These are phyloP conservation scores for Aspergillus hortae DNA, from an alignment of 2,329 filamentous ascomycete species.

Conservation along the genomic window DNA sequence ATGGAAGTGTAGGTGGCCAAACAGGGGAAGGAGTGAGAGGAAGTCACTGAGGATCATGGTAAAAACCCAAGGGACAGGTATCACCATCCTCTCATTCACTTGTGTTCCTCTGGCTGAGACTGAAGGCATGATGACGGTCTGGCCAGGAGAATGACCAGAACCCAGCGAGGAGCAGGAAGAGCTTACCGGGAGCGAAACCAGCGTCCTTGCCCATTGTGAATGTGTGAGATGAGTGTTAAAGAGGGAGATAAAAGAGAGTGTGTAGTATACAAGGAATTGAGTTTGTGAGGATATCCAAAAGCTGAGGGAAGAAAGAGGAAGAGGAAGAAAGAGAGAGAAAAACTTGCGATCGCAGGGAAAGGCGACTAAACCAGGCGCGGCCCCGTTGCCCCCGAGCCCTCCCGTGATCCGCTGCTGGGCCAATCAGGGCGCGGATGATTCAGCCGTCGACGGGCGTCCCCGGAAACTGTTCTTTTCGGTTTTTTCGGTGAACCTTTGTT, in stretches of 20 bases:
- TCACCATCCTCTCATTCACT: not conserved
- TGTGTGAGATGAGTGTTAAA: conserved; percentile 23
- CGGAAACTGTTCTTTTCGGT: conserved; percentile 17
- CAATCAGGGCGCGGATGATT: conserved; percentile 37
- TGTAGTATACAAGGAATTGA: conserved; percentile 25
- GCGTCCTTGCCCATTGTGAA: conserved; percentile 44
- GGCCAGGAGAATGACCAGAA: conserved; percentile 1
- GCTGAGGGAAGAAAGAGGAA: conserved; percentile 1
- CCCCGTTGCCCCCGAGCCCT: conserved; percentile 25
- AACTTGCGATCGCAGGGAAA: conserved; percentile 31
- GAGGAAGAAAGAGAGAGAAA: conserved; percentile 22
- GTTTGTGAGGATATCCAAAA: conserved; percentile 16
- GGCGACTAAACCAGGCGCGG: conserved; percentile 15
- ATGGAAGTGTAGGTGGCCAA: not conserved
- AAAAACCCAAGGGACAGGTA: not conserved
- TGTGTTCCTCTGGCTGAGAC: not conserved
- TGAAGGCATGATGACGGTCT: conserved; percentile 3
- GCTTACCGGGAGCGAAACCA: conserved; percentile 46
- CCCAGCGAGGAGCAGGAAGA: conserved; percentile 1
- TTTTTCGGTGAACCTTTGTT: conserved; percentile 7
- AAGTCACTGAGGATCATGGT: not conserved
- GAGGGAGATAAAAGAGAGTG: conserved; percentile 17
- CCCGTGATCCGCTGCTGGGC: conserved; percentile 30
- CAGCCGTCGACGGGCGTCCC: conserved; percentile 31
- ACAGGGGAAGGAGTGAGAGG: not conserved